These are phyloP conservation scores for Parathielavia hyrcaniae DNA, from an alignment of 495 filamentous ascomycete species.

Conservation along the genomic window DNA sequence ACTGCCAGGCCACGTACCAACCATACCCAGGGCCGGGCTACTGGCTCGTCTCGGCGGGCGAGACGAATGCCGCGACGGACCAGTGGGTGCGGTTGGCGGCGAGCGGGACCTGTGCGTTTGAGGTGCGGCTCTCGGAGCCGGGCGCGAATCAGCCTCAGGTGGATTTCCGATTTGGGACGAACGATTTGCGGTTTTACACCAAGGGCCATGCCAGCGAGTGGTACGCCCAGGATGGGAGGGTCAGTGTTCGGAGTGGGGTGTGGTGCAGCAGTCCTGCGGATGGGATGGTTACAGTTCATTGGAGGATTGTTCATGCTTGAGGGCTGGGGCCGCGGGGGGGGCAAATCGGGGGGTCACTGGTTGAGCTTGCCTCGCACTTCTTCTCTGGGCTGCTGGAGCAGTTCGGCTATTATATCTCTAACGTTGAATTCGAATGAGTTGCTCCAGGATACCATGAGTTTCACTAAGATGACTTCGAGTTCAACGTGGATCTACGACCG, in stretches of 20 bases:
- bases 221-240: neutral
- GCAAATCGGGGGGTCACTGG: neutral
- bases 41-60: neutral
- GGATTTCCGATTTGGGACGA: slow-evolving; percentile 8
- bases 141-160: too few relatives aligned
- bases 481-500: too few relatives aligned
- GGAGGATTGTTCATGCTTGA: slow-evolving; percentile 1
- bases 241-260: neutral
- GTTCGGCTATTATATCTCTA: too few relatives aligned
- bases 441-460: too few relatives aligned
- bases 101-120: slow-evolving; percentile 5
- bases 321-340: neutral
- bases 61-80: neutral
- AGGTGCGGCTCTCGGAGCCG: slow-evolving; percentile 1
- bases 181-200: slow-evolving; percentile 5
- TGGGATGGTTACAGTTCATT: neutral
- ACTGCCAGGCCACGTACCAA: neutral
- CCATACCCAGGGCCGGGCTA: slow-evolving; percentile 1
- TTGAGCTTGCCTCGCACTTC: neutral
- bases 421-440: too few relatives aligned
- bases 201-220: neutral
- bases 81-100: slow-evolving; percentile 1
- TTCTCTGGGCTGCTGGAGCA: too few relatives aligned
- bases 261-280: neutral
- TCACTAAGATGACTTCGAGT: too few relatives aligned